Conservation (phyloP, 2,329 filamentous ascomycete species). For the Trichoderma atrobrunneum region DNA sequence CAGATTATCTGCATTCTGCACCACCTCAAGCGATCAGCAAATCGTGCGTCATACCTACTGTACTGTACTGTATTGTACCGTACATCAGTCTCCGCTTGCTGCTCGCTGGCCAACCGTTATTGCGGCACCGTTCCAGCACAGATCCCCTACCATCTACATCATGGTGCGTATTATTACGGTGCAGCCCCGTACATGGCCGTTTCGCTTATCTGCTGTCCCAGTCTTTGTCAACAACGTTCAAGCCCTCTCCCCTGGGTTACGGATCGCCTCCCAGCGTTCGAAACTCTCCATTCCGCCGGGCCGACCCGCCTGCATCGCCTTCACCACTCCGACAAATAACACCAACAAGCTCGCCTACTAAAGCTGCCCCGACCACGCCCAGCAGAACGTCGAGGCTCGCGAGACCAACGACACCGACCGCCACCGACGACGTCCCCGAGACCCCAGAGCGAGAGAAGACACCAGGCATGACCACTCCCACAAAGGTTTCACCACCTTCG, state of each 20-base stretch:
- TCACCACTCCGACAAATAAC: constrained; percentile 63
- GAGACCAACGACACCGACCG: constrained; percentile 42
- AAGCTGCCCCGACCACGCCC: constrained; percentile 29
- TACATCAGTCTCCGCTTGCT: constrained; percentile 7
- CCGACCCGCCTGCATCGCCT: constrained; percentile 63
- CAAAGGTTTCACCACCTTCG: constrained; percentile 32
- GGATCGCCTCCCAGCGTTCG: constrained; percentile 57
- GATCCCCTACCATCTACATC: constrained; percentile 23
- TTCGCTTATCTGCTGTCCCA: constrained; percentile 32
- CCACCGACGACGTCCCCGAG: constrained; percentile 38
- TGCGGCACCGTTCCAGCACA: constrained; percentile 1
- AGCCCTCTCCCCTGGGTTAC: constrained; percentile 69
- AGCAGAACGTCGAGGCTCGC: constrained; percentile 33
- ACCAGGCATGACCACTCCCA: constrained; percentile 38
- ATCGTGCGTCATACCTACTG: neutral
- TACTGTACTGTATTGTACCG: neutral
- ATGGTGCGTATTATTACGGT: constrained; percentile 29
- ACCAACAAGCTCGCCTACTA: constrained; percentile 60
- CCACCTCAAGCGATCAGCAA: neutral
- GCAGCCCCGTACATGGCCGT: constrained; percentile 20
- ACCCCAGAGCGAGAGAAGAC: constrained; percentile 30
- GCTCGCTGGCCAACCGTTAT: constrained; percentile 26
- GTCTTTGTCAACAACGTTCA: constrained; percentile 60
- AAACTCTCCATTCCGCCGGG: constrained; percentile 61
- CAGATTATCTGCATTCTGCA: neutral